Conservation (phyloP, 2,329 filamentous ascomycete species). For the Claviceps sp. region DNA sequence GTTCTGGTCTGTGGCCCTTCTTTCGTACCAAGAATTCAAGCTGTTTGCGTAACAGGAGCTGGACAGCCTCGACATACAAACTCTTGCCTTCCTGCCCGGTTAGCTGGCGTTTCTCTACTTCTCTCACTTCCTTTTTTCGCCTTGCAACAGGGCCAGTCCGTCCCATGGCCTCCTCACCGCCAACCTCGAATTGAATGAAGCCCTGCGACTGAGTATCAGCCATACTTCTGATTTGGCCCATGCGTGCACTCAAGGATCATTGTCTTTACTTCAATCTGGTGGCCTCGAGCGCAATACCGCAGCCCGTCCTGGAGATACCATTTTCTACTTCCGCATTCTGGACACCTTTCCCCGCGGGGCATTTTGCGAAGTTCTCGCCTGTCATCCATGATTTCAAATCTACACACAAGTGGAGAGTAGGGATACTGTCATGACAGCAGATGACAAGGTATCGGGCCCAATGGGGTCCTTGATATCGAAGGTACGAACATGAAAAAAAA, state of each 20-base stretch:
- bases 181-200: conserved; percentile 41
- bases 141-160: conserved; percentile 40
- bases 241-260: background rate
- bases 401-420: too few species aligned
- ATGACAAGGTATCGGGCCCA: background rate
- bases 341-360: conserved; percentile 38
- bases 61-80: conserved; percentile 72
- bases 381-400: conserved; percentile 22
- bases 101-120: conserved; percentile 42
- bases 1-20: conserved; percentile 53
- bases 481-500: background rate
- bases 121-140: conserved; percentile 42
- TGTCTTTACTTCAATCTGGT: conserved; percentile 56
- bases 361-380: conserved; percentile 35
- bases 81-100: conserved; percentile 56
- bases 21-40: conserved; percentile 56
- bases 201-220: conserved; percentile 21
- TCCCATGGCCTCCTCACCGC: conserved; percentile 60
- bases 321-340: conserved; percentile 55
- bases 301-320: conserved; percentile 66
- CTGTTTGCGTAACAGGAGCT: conserved; percentile 76
- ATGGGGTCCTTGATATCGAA: background rate
- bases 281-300: conserved; percentile 68
- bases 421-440: background rate
- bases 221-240: background rate